Percentiles rank a stretch among this genome's conserved stretches.
These are phyloP conservation scores for Pneumocystis carinii DNA, from an alignment of 1,139 yeast species.

Conservation along the genomic window DNA sequence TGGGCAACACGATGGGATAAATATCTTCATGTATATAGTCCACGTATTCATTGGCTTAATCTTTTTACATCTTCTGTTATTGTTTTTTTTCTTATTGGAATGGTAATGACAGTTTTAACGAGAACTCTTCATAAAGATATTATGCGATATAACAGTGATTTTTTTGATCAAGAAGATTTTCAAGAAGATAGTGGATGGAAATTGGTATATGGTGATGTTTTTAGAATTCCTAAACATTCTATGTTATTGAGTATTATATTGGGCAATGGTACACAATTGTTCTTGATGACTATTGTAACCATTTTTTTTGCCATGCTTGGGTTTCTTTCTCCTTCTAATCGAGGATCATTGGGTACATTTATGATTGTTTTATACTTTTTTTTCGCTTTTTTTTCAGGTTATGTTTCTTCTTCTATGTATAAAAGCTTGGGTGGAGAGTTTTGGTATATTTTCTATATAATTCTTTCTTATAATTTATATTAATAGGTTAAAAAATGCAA, in stretches of 20 bases:
- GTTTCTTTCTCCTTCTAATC: slow-evolving; percentile 77
- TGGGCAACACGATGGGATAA: slow-evolving; percentile 99
- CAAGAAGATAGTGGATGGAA: slow-evolving; percentile 98
- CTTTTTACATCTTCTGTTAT: slow-evolving; percentile 52
- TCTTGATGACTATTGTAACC: slow-evolving; percentile 61
- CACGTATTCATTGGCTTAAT: slow-evolving; percentile 92
- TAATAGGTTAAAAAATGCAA: slow-evolving; percentile 34
- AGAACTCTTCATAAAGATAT: slow-evolving; percentile 77
- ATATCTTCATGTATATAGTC: slow-evolving; percentile 79
- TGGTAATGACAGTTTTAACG: slow-evolving; percentile 65
- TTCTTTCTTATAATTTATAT: not conserved
- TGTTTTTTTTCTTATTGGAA: slow-evolving; percentile 59
- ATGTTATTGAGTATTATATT: slow-evolving; percentile 62
- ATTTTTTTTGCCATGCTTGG: slow-evolving; percentile 77
- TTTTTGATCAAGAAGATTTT: slow-evolving; percentile 63
- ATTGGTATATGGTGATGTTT: slow-evolving; percentile 85
- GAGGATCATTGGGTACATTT: slow-evolving; percentile 85
- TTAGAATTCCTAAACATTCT: slow-evolving; percentile 63
- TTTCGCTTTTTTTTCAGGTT: slow-evolving; percentile 71
- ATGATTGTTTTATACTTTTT: slow-evolving; percentile 71
- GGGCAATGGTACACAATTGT: slow-evolving; percentile 80
- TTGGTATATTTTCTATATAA: slow-evolving; percentile 43
- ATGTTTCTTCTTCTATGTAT: slow-evolving; percentile 70
- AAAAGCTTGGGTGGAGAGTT: slow-evolving; percentile 82
- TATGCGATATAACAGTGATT: slow-evolving; percentile 74